phyloP scores from a whole-genome alignment of 2,329 filamentous ascomycete genomes.

The Monosporascus sp. region DNA sequence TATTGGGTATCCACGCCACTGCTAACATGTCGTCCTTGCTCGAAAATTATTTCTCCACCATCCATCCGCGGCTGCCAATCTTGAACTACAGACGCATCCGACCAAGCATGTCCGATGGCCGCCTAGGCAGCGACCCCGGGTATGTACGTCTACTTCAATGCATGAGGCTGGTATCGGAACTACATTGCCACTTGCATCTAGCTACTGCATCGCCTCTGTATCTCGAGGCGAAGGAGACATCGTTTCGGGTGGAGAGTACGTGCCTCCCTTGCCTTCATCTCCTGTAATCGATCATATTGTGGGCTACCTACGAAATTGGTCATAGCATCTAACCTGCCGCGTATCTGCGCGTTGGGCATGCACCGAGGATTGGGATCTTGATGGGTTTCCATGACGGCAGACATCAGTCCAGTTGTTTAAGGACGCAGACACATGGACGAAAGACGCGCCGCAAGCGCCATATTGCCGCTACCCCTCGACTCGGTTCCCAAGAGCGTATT shows the following conservation, averaged over 20 bases:
- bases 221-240: slow-evolving; percentile 7
- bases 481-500: too few relatives aligned
- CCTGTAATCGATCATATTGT: slow-evolving; percentile 23
- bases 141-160: slow-evolving; percentile 15
- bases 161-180: slow-evolving; percentile 21
- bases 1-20: too few relatives aligned
- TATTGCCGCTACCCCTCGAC: too few relatives aligned
- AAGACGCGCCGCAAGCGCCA: slow-evolving; percentile 12
- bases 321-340: slow-evolving; percentile 30
- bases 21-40: slow-evolving; percentile 4
- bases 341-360: slow-evolving; percentile 23
- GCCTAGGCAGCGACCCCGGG: slow-evolving; percentile 2
- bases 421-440: slow-evolving; percentile 21
- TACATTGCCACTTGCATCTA: background rate
- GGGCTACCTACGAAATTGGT: slow-evolving; percentile 28
- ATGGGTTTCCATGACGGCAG: slow-evolving; percentile 22
- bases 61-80: slow-evolving; percentile 19
- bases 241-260: slow-evolving; percentile 15
- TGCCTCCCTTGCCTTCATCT: slow-evolving; percentile 18
- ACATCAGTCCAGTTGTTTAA: slow-evolving; percentile 22
- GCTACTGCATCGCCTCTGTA: slow-evolving; percentile 9
- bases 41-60: slow-evolving; percentile 12
- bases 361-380: slow-evolving; percentile 17
- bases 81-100: slow-evolving; percentile 15
- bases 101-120: slow-evolving; percentile 3